Evolutionary conservation across 169 alveolate species (phyloP), one percentile per base, ranked within the genome.

Genomic region (Fabrea salina): DNA sequence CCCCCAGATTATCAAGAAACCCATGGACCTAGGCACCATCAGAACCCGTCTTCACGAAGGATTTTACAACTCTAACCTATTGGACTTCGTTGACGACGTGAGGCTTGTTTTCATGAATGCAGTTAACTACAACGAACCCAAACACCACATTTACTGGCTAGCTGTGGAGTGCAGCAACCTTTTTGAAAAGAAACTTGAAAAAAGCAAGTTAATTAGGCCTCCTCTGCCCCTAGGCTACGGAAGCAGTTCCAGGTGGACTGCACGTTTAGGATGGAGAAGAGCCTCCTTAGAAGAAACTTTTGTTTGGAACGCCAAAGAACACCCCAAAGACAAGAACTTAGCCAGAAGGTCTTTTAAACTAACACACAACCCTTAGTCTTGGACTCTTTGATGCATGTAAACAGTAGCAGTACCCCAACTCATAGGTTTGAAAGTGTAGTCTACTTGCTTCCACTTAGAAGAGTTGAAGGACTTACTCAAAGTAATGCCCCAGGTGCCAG

Each of bases 401-500:
- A 89, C 84, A n/a, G 91, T 71, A 19, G 89, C 87, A 37, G 79
- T 40, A 25, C 94, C 94, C 91, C 94, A 89, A 33, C 87, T 56
- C 87, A 89, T 82, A 22, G 71, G 4, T 39, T 82, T 77, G 41
- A 64, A 64, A 49, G 83, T 70, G 30, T 66, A 76, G 11, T 76
- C 79, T 22, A 72, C 32, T 8, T 59, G 16, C 35, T 79, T 71
- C 91, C 91, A 89, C 41, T 84, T 82, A 51, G 44, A 49, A 54
- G 50, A 51, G 32, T 67, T 74, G 6, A 89, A 61, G 54, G 56
- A 81, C 50, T 83, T 79, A 37, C 90, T 83, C 51, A 83, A 39
- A 27, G 91, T 85, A 22, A 89, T 75, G 54, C 80, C 51, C 13
- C 79, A 59, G 11, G 89, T 68, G 25, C 89, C 94, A 30, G 33